Conservation (phyloP, 129 eudicot genomes). For the Flaveria bidentis region DNA sequence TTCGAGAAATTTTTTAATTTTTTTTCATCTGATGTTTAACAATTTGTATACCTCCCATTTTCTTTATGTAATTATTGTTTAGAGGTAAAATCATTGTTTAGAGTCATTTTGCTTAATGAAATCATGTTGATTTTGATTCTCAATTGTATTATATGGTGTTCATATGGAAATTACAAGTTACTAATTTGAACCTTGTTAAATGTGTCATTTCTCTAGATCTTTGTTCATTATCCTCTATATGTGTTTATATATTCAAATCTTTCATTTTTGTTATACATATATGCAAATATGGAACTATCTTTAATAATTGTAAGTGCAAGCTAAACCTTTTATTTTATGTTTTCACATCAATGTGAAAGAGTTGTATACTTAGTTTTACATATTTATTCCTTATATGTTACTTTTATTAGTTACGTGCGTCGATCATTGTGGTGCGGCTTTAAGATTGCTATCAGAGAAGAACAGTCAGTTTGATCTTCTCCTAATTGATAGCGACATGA, state of each 20-base stretch:
- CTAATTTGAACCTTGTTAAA: too few relatives aligned
- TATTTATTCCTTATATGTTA: background rate
- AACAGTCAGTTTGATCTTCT: constrained; percentile 28
- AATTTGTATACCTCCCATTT: too few relatives aligned
- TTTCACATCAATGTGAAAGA: background rate
- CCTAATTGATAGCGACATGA: constrained; percentile 26
- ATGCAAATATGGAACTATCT: background rate
- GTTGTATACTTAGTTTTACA: background rate
- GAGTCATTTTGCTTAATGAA: too few relatives aligned
- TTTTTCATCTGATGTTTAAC: too few relatives aligned
- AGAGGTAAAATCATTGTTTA: too few relatives aligned
- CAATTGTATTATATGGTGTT: too few relatives aligned
- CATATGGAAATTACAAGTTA: too few relatives aligned
- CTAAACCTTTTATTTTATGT: too few relatives aligned
- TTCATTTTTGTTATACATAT: background rate
- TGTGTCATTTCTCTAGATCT: too few relatives aligned
- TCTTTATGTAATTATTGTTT: too few relatives aligned
- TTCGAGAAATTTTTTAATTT: too few relatives aligned
- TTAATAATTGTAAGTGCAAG: background rate
- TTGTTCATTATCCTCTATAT: background rate
- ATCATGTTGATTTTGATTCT: too few relatives aligned
- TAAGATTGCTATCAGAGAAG: constrained; percentile 27
- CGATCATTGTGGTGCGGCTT: constrained; percentile 29
- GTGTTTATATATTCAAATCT: background rate
- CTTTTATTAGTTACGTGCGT: constrained; percentile 30